Conservation (phyloP, 2,329 filamentous ascomycete species). For the Beauveria medogensis region DNA sequence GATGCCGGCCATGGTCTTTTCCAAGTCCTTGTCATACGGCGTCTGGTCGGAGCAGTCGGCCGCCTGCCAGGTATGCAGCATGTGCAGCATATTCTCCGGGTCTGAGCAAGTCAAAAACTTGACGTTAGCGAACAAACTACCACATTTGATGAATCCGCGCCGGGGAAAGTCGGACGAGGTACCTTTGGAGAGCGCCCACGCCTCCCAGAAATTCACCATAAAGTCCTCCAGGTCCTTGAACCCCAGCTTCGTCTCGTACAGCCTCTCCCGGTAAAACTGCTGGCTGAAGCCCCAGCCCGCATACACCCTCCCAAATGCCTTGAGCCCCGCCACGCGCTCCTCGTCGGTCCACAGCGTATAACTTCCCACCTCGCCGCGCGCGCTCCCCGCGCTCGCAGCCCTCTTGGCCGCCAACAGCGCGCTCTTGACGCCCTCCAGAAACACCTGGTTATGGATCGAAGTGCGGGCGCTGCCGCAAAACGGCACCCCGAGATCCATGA, state of each 20-base stretch:
- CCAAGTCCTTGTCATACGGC: slow-evolving; percentile 60
- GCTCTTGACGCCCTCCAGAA: slow-evolving; percentile 44
- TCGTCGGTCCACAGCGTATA: slow-evolving; percentile 31
- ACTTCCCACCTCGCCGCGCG: slow-evolving; percentile 19
- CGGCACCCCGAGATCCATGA: slow-evolving; percentile 36
- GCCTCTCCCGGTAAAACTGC: slow-evolving; percentile 63
- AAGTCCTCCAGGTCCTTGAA: slow-evolving; percentile 66
- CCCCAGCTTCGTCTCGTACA: slow-evolving; percentile 58
- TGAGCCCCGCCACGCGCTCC: slow-evolving; percentile 40
- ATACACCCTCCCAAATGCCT: slow-evolving; percentile 66
- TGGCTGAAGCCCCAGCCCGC: slow-evolving; percentile 78
- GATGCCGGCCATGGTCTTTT: slow-evolving; percentile 58
- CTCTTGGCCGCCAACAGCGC: slow-evolving; percentile 35
- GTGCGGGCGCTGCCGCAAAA: slow-evolving; percentile 44
- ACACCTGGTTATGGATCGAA: slow-evolving; percentile 43
- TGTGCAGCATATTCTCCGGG: slow-evolving; percentile 65
- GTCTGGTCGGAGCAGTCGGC: slow-evolving; percentile 62
- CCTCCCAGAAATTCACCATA: slow-evolving; percentile 68
- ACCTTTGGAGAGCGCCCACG: slow-evolving; percentile 58
- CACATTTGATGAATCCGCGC: too few species aligned
- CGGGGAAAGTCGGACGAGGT: too few species aligned
- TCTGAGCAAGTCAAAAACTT: slow-evolving; percentile 31
- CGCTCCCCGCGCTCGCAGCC: slow-evolving; percentile 42
- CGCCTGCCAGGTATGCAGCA: slow-evolving; percentile 73
- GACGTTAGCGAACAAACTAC: too few species aligned